Evolutionary conservation across 179 eudicot species (phyloP), one percentile per base, ranked within the genome.

Genomic region (Gypsophila paniculata): DNA sequence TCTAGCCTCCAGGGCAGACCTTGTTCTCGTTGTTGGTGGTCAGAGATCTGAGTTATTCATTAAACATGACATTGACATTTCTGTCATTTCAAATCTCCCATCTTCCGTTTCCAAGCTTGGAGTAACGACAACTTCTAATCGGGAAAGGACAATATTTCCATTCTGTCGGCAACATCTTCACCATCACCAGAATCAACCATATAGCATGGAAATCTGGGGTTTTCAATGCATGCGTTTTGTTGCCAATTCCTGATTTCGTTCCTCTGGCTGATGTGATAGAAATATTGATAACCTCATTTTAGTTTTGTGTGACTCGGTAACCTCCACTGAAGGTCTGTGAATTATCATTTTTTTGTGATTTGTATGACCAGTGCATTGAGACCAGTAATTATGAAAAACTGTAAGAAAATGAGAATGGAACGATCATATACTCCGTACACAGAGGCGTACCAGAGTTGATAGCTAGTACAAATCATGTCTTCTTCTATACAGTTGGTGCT

Each of bases 381-480:
- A 65, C 29, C 29, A 12, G 54, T 61, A 26, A 57, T 57, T 8
- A 55, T 36, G 18, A 62, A 9, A 68, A 57, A 29, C 14, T 29
- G 48, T 25, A 0, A 42, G 23, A 55, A 21, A 11, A 29, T 10
- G 22, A 34, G n/a, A n/a, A 62, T 42, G 9, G 18, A 63, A 26
- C 25, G 8, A 82, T 36, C 46, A 36, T 83, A 54, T 61, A 77
- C 78, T 76, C 85, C 12, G 82, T 78, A 81, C 77, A 72, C 74
- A 83, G 75, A 54, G 89, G 89, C 51, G 77, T 67, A 46, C 95
- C 95, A 92, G 22, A 79, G 70, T 70, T 82, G 85, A 80, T 95
- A 92, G 72, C 96, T 96, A 51, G 83, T 79, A 38, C 88, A 85
- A 36, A 90, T 85, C 73, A 92, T 82, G 80, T 88, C 95, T 79